A percentile compares a stretch with the other conserved stretches of the same genome.
Conservation (phyloP, 305 asterid genomes). For the Caryopteris hybrid region DNA sequence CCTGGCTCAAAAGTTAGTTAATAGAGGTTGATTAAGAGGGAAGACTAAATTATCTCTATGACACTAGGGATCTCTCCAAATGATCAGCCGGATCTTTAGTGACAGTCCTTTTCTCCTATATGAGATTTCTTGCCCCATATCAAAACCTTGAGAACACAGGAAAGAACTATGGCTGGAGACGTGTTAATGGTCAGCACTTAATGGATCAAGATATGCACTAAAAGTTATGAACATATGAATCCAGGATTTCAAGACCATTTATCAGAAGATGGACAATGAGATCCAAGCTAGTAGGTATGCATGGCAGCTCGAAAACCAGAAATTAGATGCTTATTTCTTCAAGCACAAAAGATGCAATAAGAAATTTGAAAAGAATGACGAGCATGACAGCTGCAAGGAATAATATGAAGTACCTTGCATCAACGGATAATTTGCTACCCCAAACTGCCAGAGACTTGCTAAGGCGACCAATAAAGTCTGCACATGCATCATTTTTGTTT, state of each 20-base stretch:
- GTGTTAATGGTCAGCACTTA: not conserved
- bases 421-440: conserved; percentile 61
- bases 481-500: conserved; percentile 59
- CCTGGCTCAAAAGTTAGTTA: not conserved
- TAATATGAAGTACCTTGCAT: conserved; percentile 60
- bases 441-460: conserved; percentile 75
- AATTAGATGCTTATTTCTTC: not conserved
- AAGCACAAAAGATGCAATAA: not conserved
- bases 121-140: not conserved
- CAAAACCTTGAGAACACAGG: not conserved
- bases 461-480: conserved; percentile 58
- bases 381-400: not conserved
- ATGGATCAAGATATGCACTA: not conserved
- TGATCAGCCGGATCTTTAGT: not conserved
- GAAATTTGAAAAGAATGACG: not conserved
- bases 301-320: not conserved
- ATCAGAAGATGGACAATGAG: not conserved
- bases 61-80: not conserved
- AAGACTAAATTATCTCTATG: not conserved
- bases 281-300: not conserved
- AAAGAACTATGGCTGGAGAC: not conserved
- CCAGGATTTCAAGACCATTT: not conserved
- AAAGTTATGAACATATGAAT: not conserved
- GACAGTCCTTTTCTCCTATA: not conserved
- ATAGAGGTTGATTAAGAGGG: not conserved